Conservation (phyloP, 2,329 filamentous ascomycete genomes). For the Penicillium polonicum region DNA sequence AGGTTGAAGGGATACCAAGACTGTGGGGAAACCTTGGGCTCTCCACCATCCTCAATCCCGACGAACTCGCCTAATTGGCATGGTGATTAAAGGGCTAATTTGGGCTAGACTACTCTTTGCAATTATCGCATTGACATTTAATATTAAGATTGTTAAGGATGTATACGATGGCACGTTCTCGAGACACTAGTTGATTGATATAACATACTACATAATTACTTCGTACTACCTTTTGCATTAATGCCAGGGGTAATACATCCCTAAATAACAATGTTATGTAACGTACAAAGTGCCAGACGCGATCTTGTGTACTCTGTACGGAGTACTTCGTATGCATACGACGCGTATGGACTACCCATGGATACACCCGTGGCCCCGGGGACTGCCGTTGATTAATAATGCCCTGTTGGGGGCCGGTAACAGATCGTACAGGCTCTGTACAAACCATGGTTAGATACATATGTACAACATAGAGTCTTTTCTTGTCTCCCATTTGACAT, state of each 20-base stretch:
- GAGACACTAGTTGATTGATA: not conserved
- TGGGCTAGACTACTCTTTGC: not conserved
- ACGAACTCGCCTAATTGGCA: not conserved
- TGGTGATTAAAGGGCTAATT: not conserved
- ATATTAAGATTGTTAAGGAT: not conserved
- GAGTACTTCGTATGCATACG: not conserved
- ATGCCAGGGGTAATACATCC: not conserved
- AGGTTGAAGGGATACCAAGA: constrained; percentile 1
- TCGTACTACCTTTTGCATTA: not conserved
- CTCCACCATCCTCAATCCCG: not conserved
- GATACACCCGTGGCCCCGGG: not conserved
- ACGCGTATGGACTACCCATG: not conserved
- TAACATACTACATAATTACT: not conserved
- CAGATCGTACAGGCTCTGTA: not conserved
- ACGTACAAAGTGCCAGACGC: not conserved
- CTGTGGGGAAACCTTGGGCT: constrained; percentile 1
- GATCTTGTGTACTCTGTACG: not conserved
- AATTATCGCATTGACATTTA: not conserved
- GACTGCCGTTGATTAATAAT: not conserved
- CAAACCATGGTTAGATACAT: not conserved
- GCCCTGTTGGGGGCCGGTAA: not conserved
- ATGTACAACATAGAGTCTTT: not conserved
- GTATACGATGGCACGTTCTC: not conserved
- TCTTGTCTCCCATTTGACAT: too few relatives aligned
- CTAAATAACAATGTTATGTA: not conserved